Conservation (phyloP, 1,284 basidiomycete species). For the Moesziomyces sp. region DNA sequence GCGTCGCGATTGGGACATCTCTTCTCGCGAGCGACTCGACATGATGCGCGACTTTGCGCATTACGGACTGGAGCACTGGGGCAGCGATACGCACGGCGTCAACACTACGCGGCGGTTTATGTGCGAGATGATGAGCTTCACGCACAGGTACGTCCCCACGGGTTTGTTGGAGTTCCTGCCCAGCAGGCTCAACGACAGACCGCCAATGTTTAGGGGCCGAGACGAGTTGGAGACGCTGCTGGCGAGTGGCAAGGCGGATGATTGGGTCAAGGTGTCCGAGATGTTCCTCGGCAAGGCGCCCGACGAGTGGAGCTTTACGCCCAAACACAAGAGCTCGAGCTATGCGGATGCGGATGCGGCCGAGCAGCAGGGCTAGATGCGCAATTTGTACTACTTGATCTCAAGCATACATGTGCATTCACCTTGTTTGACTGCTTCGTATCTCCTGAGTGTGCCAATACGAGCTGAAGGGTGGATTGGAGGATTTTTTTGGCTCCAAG, state of each 20-base stretch:
- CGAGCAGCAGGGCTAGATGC: slow-evolving; percentile 42
- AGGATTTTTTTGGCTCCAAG: too few relatives aligned
- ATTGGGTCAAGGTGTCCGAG: slow-evolving; percentile 94
- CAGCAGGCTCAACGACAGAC: slow-evolving; percentile 85
- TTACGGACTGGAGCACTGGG: slow-evolving; percentile 65
- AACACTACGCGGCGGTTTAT: slow-evolving; percentile 93
- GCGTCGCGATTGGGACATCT: slow-evolving; percentile 84
- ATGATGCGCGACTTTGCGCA: slow-evolving; percentile 74
- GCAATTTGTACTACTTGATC: neutral
- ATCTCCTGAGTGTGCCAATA: too few relatives aligned
- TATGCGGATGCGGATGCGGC: slow-evolving; percentile 26
- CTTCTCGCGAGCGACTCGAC: slow-evolving; percentile 86
- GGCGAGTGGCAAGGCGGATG: slow-evolving; percentile 81
- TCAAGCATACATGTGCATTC: too few relatives aligned
- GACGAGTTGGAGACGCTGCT: slow-evolving; percentile 84
- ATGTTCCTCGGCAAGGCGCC: slow-evolving; percentile 86
- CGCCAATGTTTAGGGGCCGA: slow-evolving; percentile 84
- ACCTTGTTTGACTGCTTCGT: too few relatives aligned
- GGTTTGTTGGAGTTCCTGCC: slow-evolving; percentile 89
- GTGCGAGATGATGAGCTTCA: slow-evolving; percentile 93
- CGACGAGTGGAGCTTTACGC: slow-evolving; percentile 74
- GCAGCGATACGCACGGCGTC: slow-evolving; percentile 74
- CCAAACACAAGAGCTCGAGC: slow-evolving; percentile 45
- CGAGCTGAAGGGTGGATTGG: too few relatives aligned
- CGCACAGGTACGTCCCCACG: slow-evolving; percentile 92